Evolutionary conservation across 2,329 filamentous ascomycete species (phyloP), one percentile per base, ranked within the genome.

Genomic region (Calonectria honghensis): DNA sequence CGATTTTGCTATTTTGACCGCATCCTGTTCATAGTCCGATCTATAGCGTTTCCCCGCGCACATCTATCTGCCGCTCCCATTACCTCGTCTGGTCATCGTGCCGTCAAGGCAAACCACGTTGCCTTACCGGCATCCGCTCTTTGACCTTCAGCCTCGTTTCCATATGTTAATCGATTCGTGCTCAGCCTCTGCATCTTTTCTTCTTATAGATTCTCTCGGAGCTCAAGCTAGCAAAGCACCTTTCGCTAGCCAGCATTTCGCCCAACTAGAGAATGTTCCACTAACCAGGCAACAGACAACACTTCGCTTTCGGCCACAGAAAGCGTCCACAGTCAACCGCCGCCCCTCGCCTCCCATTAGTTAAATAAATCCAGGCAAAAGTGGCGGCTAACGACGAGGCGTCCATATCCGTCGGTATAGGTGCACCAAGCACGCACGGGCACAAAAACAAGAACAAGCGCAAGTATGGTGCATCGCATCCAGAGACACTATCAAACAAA

Each of bases 91-190:
- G 35, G n/a, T 24, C 20, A 16, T 39, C 24, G 16, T 29, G 50
- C 18, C 37, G 35, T 59, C 66, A 61, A 50, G 39, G 48, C 32
- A 65, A 50, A 65, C 61, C 48, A 71, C 29, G 37, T 66, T 35
- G 45, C 50, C 27, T 32, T 73, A 41, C 45, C 59, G 45, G 51
- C 65, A 45, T 52, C 54, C 50, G 57, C 59, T 67, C 51, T 70
- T 66, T 57, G 32, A 73, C 72, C 71, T 70, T 63, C 61, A 61
- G 67, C 61, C 72, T 73, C 61, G 61, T 51, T 66, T 51, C 61
- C 31, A 41, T 18, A 14, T 29, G 20, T 35, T 20, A 31, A 61
- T 50, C 57, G 31, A 48, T 45, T 59, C 29, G 51, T 39, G 39
- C 52, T 39, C 57, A 39, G 24, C 24, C 37, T 27, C 45, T 45